Base-by-base conservation (phyloP, 768 basidiomycete species). In the Trametes sanguinea region DNA sequence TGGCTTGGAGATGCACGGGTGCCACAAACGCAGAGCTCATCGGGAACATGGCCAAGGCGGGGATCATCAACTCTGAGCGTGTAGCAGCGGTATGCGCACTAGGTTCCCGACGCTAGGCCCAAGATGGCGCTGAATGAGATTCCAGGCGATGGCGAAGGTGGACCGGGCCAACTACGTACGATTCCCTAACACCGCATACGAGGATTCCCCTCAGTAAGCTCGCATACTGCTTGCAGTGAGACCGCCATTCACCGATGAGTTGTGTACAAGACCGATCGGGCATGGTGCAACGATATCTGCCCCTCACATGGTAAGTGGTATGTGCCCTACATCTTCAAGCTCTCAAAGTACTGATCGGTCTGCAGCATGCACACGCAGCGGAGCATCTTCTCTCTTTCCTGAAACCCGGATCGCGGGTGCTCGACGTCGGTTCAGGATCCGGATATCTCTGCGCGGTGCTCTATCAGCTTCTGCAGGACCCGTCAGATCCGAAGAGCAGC, bases 241-340 rank as follows among this genome's bases (percentile, higher is more conserved):
- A 17, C 17, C 46, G 16, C 29, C 30, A 35, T 40, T 50, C 39
- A 50, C 33, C 56, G 29, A 50, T 47, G 13, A 37, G 4, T 33
- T 27, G 8, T 8, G 51, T 51, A 16, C 50, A 45, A 62, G 62
- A 39, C 68, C 91, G 16, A 94, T 95, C 54, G 90, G 91, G 2
- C 83, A 89, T 69, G 88, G 86, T 11, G 95, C 95, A 13, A 99
- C 96, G 0, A 98, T 99, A 64, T 93, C 90, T 42, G 96, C 96
- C 0, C 96, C 96, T 1, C 96, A 99, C 72, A 98, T 98, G 95
- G 90, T 89, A 54, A 71, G 69, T 98, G 95, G 90, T 89, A 54
- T 71, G 69, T 40, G 39, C 44, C 33, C 6, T 9, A 22, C n/a
- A 48, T 40, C 43, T 30, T 33, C 46, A 45, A 57, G 17, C 55